Conservation (phyloP, 2,329 filamentous ascomycete genomes). For the Diaporthe destruens region DNA sequence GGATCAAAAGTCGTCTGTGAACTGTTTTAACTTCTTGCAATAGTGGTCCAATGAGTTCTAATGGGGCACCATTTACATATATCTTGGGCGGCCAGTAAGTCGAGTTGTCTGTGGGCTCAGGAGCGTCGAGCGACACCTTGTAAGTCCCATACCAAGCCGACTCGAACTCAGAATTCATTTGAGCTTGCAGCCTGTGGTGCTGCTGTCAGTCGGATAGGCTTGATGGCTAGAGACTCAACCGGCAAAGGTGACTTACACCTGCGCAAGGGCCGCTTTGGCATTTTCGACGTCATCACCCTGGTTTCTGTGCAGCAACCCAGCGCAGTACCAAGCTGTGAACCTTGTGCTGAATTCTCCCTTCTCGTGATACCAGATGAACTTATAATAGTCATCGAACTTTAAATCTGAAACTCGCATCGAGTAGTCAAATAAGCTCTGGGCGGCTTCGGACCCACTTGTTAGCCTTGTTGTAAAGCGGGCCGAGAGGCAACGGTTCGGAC, state of each 20-base stretch:
- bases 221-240: no score
- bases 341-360: constrained; percentile 57
- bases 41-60: not conserved
- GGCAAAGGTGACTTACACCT: constrained; percentile 46
- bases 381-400: constrained; percentile 57
- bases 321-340: constrained; percentile 58
- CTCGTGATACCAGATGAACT: constrained; percentile 56
- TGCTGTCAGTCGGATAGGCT: not conserved
- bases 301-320: constrained; percentile 53
- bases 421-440: constrained; percentile 55
- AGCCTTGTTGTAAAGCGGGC: not conserved
- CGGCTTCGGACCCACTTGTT: constrained; percentile 44
- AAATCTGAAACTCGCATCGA: constrained; percentile 55
- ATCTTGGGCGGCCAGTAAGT: constrained; percentile 51
- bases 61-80: constrained; percentile 46
- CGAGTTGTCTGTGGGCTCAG: constrained; percentile 52
- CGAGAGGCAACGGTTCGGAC: not conserved
- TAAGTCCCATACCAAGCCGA: constrained; percentile 58
- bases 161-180: constrained; percentile 53
- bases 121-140: constrained; percentile 56
- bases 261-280: constrained; percentile 52
- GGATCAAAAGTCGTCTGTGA: constrained; percentile 48
- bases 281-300: constrained; percentile 52
- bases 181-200: constrained; percentile 38
- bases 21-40: not conserved